Base-by-base conservation (phyloP, 1,284 basidiomycete genomes). In the Naganishia albida region DNA sequence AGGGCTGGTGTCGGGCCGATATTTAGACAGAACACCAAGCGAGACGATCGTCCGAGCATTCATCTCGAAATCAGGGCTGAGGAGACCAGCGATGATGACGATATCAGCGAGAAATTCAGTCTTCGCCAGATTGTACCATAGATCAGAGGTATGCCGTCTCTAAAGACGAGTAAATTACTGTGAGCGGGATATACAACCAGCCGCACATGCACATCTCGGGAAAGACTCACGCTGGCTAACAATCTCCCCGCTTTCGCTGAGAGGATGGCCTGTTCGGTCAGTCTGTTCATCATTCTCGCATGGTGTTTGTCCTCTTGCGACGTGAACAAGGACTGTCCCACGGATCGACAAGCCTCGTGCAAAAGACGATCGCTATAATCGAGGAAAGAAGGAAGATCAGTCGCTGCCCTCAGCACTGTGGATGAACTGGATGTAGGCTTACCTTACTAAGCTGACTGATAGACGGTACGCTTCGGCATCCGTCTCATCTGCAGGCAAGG, bases 1-100 rank as follows among this genome's bases (percentile, higher is more conserved):
- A 23, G 30, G 23, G 26, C 46, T 49, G n/a, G 34, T 20, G 20
- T 60, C 57, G 15, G 38, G 40, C 13, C 57, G 57, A 20, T 49
- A 60, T 39, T 25, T 42, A 2, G 46, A 46, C 20, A 60, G 28
- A 18, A 34, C n/a, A 26, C 30, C 57, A n/a, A 60, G 57, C 10
- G 57, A 34, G 26, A 8, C 13, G 15, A 60, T 60, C 6, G 57
- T 60, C n/a, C 57, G n/a, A 13, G 46, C 46, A 50, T 60, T 60
- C 57, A 60, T 60, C 16, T 60, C 57, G 25, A 60, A 60, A 28
- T 60, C 57, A 26, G 57, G 57, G 23, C 57, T 50, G 20, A 60
- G 57, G 12, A 60, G 46, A 49, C 57, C 49, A 13, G 57, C 46
- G 20, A 26, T 18, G 8, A 60, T 15, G 39, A 60, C 23, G 7